Evolutionary conservation across 208 protist genomes (phyloP), one percentile per base, ranked within the genome.

Genomic region (Trypanosoma melophagium): DNA sequence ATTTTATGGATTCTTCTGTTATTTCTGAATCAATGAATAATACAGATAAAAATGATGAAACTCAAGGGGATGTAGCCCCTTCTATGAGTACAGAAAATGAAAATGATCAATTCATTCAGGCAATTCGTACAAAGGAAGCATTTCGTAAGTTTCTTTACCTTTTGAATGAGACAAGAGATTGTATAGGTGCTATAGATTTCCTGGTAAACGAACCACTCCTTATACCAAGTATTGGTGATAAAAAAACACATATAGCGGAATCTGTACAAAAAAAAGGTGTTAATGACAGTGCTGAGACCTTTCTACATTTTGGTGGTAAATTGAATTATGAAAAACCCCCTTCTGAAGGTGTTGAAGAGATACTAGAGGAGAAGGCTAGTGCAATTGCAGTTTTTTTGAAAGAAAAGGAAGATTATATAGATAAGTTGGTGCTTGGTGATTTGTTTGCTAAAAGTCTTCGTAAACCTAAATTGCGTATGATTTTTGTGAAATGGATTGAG

Each of bases 391-490:
- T 56, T 2, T 92, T 92, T 73, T 71, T 93, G 47, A 74, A 80
- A 50, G 69, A 69, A 16, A 79, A 87, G 55, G 87, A 92, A 58
- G 87, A 89, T 53, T 92, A 81, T 69, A 41, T 96, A 7, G 83
- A 93, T 66, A 90, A 87, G 60, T 71, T 88, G 24, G 80, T 86
- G 12, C 66, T 96, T 40, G 90, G 90, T 28, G 84, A 92, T 22
- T 96, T 86, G 79, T 96, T 96, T 74, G 80, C 90, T 14, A 96
- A 92, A 76, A 84, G 79, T 61, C 85, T 92, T 69, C 68, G 75
- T 42, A 74, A 77, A 38, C 63, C 60, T 7, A n/a, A 59, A 44
- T 75, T 62, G 8, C 75, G 77, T 10, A 60, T 79, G 5, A 76
- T 96, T 14, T 90, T 96, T 70, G 74, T 93, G 71, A 79, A 81